phyloP scores from a whole-genome alignment of 2,329 filamentous ascomycete species.

The Exutisphaerella laricina region DNA sequence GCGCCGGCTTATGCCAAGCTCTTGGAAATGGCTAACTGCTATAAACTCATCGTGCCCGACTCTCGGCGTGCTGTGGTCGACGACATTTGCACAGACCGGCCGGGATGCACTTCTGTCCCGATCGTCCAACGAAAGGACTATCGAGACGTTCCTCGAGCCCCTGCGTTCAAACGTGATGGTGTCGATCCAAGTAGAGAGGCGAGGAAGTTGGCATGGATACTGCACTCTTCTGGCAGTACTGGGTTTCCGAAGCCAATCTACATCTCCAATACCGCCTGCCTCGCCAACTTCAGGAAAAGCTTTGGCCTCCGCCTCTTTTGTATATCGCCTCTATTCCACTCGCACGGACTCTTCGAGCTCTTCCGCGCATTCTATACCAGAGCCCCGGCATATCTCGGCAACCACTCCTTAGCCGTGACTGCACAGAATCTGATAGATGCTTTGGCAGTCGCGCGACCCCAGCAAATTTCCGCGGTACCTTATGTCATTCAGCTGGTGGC shows the following conservation, averaged over 20 bases:
- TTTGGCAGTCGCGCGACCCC: constrained; percentile 31
- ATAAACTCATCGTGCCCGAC: constrained; percentile 24
- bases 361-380: constrained; percentile 49
- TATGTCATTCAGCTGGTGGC: constrained; percentile 60
- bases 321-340: constrained; percentile 56
- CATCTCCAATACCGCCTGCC: constrained; percentile 48
- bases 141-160: constrained; percentile 10
- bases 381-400: constrained; percentile 51
- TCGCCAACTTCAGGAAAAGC: constrained; percentile 46
- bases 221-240: constrained; percentile 54
- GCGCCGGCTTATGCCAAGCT: constrained; percentile 47
- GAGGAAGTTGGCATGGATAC: constrained; percentile 38
- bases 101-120: constrained; percentile 30
- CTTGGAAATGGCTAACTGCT: constrained; percentile 39
- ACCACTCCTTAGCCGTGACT: constrained; percentile 52
- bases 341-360: constrained; percentile 52
- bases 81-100: constrained; percentile 29
- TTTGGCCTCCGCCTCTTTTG: constrained; percentile 48
- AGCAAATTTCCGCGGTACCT: constrained; percentile 56
- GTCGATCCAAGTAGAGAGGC: constrained; percentile 25
- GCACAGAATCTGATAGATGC: constrained; percentile 29
- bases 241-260: constrained; percentile 60
- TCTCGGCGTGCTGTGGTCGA: constrained; percentile 26
- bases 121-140: constrained; percentile 26
- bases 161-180: constrained; percentile 10